Evolutionary conservation across 2,329 filamentous ascomycete species (phyloP), one percentile per base, ranked within the genome.

Genomic region (Aspergillus unguis): DNA sequence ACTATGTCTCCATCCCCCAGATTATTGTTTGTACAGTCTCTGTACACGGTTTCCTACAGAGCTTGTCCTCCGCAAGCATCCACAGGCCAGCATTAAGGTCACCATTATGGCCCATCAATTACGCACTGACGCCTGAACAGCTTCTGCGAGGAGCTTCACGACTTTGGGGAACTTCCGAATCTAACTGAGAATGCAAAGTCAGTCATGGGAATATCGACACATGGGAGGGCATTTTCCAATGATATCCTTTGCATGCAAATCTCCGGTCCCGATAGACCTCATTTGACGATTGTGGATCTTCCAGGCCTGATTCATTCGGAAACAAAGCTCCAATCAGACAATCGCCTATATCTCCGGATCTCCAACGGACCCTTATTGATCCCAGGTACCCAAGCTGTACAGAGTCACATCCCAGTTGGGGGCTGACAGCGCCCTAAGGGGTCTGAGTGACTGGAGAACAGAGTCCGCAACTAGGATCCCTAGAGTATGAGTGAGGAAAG

Each of bases 41-140:
- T 86, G 83, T 59, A 86, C 84, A 0, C 74, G 83, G 17, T 85
- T 84, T 54, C 78, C 82, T 3, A 84, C 82, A 27, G 81, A 85
- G 62, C 78, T 85, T 51, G 71, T 81, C 4, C 70, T 84, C n/a
- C 75, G 81, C 2, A 60, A 61, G 31, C 37, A 53, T 31, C 4
- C 48, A 1, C 28, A 58, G 1, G 45, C 50, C 0, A 52, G 62
- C 6, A 54, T 65, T 6, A 50, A 53, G 1, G 58, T 66, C 3
- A 60, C 59, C 1, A 65, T 56, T 63, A 77, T 59, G 63, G 77
- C 27, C 67, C 76, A 61, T 68, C 78, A 58, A n/a, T 55, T 61
- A 35, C 59, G 61, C 27, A 60, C n/a, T n/a, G n/a, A 4, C 45
- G 48, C 3, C 49, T 62, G 10, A 38, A 48, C 10, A 42, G 38